Evolutionary conservation across 106 monocot genomes (phyloP).

Genomic region (Gastrodia elata): DNA sequence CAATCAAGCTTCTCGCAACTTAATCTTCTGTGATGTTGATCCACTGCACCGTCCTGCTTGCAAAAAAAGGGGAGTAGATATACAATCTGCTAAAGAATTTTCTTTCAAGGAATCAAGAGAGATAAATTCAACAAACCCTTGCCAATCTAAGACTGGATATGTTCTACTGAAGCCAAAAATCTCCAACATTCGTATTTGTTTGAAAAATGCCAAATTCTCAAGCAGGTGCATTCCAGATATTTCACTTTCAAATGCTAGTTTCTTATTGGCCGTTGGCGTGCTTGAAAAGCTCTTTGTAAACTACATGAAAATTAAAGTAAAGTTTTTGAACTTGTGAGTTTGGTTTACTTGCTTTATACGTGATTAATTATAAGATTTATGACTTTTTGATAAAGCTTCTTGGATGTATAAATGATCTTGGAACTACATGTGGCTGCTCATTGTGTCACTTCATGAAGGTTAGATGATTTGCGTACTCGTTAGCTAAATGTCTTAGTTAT

Average conservation of each 20-base stretch:
- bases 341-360: not conserved
- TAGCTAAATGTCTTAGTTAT: not conserved
- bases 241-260: not conserved
- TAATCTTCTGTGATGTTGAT: conserved; percentile 1
- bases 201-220: not conserved
- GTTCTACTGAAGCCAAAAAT: not conserved
- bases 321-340: not conserved
- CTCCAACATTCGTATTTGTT: not conserved
- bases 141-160: not conserved
- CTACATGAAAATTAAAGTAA: not conserved
- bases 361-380: not conserved
- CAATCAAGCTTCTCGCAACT: not conserved
- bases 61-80: conserved; percentile 5
- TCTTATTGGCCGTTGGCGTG: not conserved
- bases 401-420: not conserved
- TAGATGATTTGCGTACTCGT: not conserved
- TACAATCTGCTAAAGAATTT: not conserved
- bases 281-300: not conserved
- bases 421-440: not conserved
- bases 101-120: not conserved
- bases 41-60: not conserved
- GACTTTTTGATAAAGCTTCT: not conserved
- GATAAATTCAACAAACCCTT: not conserved
- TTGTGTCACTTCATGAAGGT: not conserved
- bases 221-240: not conserved